Percentiles rank a stretch among this genome's conserved stretches.
Evolutionary conservation across 768 basidiomycete species (phyloP).

Genomic region (Calocera viscosa): DNA sequence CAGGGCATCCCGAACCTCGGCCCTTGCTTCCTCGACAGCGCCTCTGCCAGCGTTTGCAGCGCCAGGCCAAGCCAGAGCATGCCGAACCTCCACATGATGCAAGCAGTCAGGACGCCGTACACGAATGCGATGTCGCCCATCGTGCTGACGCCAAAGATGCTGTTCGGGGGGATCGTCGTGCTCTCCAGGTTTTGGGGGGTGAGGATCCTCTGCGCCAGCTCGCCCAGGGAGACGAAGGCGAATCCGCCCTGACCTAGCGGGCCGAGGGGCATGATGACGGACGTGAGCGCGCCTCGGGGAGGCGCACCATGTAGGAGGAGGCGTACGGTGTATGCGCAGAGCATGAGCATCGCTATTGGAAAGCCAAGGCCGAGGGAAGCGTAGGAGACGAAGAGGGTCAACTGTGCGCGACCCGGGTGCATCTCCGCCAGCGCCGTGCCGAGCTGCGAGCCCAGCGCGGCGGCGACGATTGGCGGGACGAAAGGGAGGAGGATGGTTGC

Average conservation of each 20-base stretch:
- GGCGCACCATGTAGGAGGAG: constrained; percentile 15
- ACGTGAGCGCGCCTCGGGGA: constrained; percentile 16
- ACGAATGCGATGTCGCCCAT: background rate
- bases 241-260: constrained; percentile 28
- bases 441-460: constrained; percentile 53
- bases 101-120: background rate
- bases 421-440: constrained; percentile 37
- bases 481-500: constrained; percentile 64
- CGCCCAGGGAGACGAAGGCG: constrained; percentile 19
- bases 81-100: background rate
- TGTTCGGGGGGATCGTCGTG: background rate
- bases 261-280: constrained; percentile 27
- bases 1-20: constrained; percentile 6
- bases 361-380: constrained; percentile 34
- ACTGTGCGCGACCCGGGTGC: constrained; percentile 38
- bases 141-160: background rate
- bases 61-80: background rate
- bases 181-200: background rate
- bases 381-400: constrained; percentile 44
- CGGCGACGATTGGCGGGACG: constrained; percentile 57
- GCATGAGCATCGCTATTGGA: constrained; percentile 11
- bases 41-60: background rate
- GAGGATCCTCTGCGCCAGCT: background rate
- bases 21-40: background rate
- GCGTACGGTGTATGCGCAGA: constrained; percentile 14